phyloP scores from a whole-genome alignment of 2,329 filamentous ascomycete genomes.

The Aspergillus tanneri region DNA sequence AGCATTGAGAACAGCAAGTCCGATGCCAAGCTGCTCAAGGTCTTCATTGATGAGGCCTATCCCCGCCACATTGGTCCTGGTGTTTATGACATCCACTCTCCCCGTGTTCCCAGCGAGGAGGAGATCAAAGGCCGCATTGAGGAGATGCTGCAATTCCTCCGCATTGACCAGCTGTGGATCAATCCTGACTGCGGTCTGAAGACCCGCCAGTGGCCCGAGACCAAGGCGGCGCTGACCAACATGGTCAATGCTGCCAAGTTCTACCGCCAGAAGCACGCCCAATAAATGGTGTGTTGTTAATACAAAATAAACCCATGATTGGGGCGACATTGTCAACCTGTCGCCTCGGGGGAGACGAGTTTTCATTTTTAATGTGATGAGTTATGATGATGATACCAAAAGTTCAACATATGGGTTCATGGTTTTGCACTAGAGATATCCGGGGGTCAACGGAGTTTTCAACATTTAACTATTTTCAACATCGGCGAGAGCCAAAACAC shows the following conservation, averaged over 20 bases:
- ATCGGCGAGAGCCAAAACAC: constrained; percentile 41
- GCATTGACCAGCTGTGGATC: constrained; percentile 98
- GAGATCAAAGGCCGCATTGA: constrained; percentile 97
- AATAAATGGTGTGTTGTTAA: constrained; percentile 20
- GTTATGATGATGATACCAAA: constrained; percentile 45
- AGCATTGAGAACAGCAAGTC: constrained; percentile 99
- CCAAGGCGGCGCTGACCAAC: constrained; percentile 92
- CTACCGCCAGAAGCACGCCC: constrained; percentile 81
- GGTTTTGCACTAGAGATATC: constrained; percentile 39
- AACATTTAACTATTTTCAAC: constrained; percentile 52
- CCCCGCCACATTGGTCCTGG: constrained; percentile 97
- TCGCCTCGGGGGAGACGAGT: constrained; percentile 29
- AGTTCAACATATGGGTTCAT: constrained; percentile 44
- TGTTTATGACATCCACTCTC: constrained; percentile 99
- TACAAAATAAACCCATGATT: constrained; percentile 23
- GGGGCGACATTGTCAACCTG: constrained; percentile 41
- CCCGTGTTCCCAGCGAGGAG: constrained; percentile 92
- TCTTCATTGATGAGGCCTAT: constrained; percentile 97
- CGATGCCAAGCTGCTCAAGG: constrained; percentile 97
- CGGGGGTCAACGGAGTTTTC: constrained; percentile 37
- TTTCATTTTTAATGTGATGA: constrained; percentile 35
- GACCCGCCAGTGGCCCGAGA: constrained; percentile 98
- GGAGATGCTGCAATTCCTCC: constrained; percentile 97
- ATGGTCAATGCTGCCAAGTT: constrained; percentile 98
- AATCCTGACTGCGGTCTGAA: constrained; percentile 99